phyloP scores from a whole-genome alignment of 768 basidiomycete species.

The Russula emetica region DNA sequence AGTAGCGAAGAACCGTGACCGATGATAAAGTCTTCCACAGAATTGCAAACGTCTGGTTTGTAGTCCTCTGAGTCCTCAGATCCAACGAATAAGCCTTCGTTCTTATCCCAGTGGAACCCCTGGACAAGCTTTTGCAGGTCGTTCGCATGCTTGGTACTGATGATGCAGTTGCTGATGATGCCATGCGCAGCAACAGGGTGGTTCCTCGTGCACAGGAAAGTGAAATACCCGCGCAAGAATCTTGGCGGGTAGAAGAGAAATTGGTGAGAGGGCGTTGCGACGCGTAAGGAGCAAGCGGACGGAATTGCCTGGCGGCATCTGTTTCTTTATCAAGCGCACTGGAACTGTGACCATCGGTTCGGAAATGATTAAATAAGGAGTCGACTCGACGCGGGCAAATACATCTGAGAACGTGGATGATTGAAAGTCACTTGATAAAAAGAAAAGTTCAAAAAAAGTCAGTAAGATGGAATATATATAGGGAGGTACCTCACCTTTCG shows the following conservation, averaged over 20 bases:
- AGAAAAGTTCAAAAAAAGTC: too few relatives aligned
- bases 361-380: background rate
- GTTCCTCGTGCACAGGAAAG: background rate
- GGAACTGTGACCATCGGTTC: background rate
- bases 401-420: background rate
- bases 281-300: background rate
- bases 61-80: too few relatives aligned
- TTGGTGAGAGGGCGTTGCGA: conserved; percentile 10
- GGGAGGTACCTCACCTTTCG: background rate
- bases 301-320: background rate
- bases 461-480: background rate
- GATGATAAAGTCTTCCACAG: too few relatives aligned
- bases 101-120: too few relatives aligned
- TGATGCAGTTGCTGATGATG: too few relatives aligned
- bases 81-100: too few relatives aligned
- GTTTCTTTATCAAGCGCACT: conserved; percentile 2
- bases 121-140: too few relatives aligned
- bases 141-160: too few relatives aligned
- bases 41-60: too few relatives aligned
- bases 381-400: background rate
- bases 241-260: conserved; percentile 19
- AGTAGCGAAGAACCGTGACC: too few relatives aligned
- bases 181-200: too few relatives aligned
- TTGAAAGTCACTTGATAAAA: background rate
- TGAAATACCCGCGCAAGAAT: conserved; percentile 19